Evolutionary conservation across 345 rosid species (phyloP).

Genomic region (Anacardium occidentale): DNA sequence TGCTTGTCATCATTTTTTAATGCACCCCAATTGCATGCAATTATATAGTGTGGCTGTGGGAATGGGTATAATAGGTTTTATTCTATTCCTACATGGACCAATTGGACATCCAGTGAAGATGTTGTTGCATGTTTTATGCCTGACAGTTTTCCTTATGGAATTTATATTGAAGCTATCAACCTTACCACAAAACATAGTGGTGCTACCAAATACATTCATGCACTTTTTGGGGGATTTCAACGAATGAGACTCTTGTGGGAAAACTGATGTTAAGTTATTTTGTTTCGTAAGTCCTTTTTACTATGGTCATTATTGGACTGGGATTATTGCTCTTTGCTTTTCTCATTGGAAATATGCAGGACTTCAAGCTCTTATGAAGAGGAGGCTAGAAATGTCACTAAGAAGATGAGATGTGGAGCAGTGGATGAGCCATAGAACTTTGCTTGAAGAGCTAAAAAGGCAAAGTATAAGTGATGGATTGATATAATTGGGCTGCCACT

Average conservation of each 20-base stretch:
- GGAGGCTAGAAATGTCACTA: slow-evolving; percentile 80
- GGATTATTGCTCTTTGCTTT: slow-evolving; percentile 92
- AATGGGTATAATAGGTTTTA: not conserved
- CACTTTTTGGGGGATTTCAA: slow-evolving; percentile 97
- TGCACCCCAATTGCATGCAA: slow-evolving; percentile 25
- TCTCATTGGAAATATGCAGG: slow-evolving; percentile 95
- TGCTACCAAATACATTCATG: slow-evolving; percentile 61
- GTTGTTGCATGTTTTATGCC: slow-evolving; percentile 52
- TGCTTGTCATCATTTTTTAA: slow-evolving; percentile 42
- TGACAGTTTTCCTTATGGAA: slow-evolving; percentile 54
- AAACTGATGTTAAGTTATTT: slow-evolving; percentile 80
- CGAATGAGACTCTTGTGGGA: slow-evolving; percentile 99
- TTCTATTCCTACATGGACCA: fast-evolving
- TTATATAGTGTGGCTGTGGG: slow-evolving; percentile 68
- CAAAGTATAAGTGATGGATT: slow-evolving; percentile 74
- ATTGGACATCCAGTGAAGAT: slow-evolving; percentile 34
- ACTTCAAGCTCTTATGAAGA: slow-evolving; percentile 79
- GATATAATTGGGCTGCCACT: slow-evolving; percentile 83
- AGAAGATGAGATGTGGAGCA: slow-evolving; percentile 91
- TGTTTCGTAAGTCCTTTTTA: slow-evolving; percentile 74
- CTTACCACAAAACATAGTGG: slow-evolving; percentile 45
- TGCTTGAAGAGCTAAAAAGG: slow-evolving; percentile 69
- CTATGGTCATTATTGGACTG: slow-evolving; percentile 80
- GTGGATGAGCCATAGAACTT: slow-evolving; percentile 91
- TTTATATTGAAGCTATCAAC: slow-evolving; percentile 52